Base-by-base conservation (phyloP, 2,329 filamentous ascomycete species). In the Aureobasidium sp. region DNA sequence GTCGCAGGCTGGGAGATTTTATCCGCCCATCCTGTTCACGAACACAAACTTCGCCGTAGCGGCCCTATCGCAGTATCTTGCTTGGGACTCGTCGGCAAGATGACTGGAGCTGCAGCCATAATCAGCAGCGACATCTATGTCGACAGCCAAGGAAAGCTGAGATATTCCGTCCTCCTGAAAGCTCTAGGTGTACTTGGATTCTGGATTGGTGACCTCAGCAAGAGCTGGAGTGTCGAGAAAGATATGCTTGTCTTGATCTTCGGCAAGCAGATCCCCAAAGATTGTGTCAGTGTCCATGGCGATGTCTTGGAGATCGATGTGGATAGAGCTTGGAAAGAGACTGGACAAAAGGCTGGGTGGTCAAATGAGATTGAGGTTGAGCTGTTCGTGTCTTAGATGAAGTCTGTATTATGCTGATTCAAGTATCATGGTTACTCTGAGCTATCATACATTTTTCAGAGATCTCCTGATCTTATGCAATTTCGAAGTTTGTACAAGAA, bases 81-180 rank as follows among this genome's bases (percentile, higher is more conserved):
- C 1, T 74, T 97, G 0, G 93, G 93, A 0, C 78, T 97, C 1
- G 66, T 96, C 3, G 88, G 84, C 2, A 96, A 97, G 74, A 96
- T 97, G 89, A 91, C 91, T 0, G 93, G 92, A 0, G 85, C 87
- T 0, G 92, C 90, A 1, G 92, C 91, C 0, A 81, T 96, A 8
- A 77, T 87, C 1, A 80, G 79, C 41, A 86, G 79, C n/a, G 79
- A 82, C 32, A 81, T 87, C 48, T 81, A 81, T 37, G 71, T 86
- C 67, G 75, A 82, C 39, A 77, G 81, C 8, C 87, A 84, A 62
- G 85, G 85, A 0, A 78, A 84, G 17, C 75, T 94, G 24, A 75
- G 84, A 8, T 75, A 95, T 13, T 84, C 85, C 68, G 84, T 88
- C 1, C 83, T 81, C 15, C 71, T 97, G 46, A 97, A 96, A 72